Base-by-base conservation (phyloP, 2,329 filamentous ascomycete genomes). In the Pyricularia sp. region DNA sequence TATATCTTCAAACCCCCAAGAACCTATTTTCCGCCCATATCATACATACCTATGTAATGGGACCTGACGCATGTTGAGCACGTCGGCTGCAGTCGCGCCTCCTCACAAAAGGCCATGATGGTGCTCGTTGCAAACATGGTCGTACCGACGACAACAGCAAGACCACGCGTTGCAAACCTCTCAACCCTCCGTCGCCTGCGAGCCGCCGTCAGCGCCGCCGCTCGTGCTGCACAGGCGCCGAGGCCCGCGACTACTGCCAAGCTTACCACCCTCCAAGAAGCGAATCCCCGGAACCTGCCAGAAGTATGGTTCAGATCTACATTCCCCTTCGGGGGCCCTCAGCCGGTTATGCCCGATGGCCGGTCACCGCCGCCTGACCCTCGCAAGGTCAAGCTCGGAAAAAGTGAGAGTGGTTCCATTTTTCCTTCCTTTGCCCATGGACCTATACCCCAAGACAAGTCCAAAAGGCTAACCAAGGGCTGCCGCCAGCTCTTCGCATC, bases 331-430 rank as follows among this genome's bases (percentile, higher is more conserved):
- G 72, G 74, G 70, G 72, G 76, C 67, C 67, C 64, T 66, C 65
- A 68, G 72, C 36, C 72, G 73, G 25, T 28, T 30, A 63, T 63
- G 59, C 28, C 71, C 70, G 28, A 69, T 70, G 10, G 73, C 70
- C 36, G 70, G 70, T 36, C 69, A 71, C n/a, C 65, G 69, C 31
- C 72, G 69, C 79, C 79, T 4, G 80, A 84, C 69, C 85, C 88
- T 71, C 78, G 83, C 73, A 90, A 88, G 73, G 78, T 86, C 55
- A 89, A 90, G 77, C 83, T 89, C 0, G 86, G 88, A 64, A 86
- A 85, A 74, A 89, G 87, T 90, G 76, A 73, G 85, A 77, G 33
- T 17, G 11, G 14, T 28, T 25, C 20, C 20, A 55, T 66, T 4
- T n/a, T 64, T 23, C 28, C 12, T n/a, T 11, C 20, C 11, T 65